Conservation (phyloP, 2,329 filamentous ascomycete genomes). For the Fusarium sp. region DNA sequence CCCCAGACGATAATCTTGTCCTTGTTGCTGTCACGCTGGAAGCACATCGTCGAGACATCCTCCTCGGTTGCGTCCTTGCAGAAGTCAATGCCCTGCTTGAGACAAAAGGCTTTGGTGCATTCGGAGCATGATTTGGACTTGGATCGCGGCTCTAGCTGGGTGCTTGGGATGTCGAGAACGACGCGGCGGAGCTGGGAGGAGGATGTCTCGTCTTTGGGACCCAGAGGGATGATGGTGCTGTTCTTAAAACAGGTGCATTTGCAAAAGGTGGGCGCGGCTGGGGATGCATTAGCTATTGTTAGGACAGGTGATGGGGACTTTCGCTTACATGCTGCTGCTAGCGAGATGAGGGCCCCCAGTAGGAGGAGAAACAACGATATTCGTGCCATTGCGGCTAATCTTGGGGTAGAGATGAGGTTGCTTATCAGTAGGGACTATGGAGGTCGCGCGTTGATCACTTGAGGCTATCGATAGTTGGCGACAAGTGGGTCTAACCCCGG, state of each 20-base stretch:
- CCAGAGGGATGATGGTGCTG: slow-evolving; percentile 74
- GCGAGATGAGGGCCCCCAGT: slow-evolving; percentile 53
- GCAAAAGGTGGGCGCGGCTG: slow-evolving; percentile 74
- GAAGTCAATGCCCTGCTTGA: slow-evolving; percentile 70
- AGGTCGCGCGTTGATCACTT: slow-evolving; percentile 37
- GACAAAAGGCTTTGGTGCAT: slow-evolving; percentile 75
- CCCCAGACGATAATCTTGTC: slow-evolving; percentile 75
- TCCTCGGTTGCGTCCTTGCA: slow-evolving; percentile 73
- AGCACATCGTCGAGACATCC: slow-evolving; percentile 73
- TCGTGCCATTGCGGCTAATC: slow-evolving; percentile 55
- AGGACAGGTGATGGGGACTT: neutral
- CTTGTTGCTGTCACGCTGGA: slow-evolving; percentile 76
- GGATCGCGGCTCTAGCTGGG: slow-evolving; percentile 49
- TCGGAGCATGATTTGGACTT: slow-evolving; percentile 67
- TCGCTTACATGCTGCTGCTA: slow-evolving; percentile 60
- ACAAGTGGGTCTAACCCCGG: slow-evolving; percentile 21
- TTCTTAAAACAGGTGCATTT: slow-evolving; percentile 79
- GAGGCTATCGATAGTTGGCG: slow-evolving; percentile 41
- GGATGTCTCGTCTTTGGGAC: slow-evolving; percentile 55
- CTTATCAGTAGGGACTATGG: slow-evolving; percentile 10
- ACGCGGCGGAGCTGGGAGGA: slow-evolving; percentile 44
- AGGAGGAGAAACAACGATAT: slow-evolving; percentile 55
- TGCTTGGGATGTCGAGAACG: slow-evolving; percentile 35
- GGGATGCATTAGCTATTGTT: slow-evolving; percentile 40
- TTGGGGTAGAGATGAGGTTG: slow-evolving; percentile 10